Percentiles rank a stretch among this genome's conserved stretches.
These are phyloP conservation scores for Lathyrus oleraceus DNA, from an alignment of 306 rosid genomes.

Conservation along the genomic window DNA sequence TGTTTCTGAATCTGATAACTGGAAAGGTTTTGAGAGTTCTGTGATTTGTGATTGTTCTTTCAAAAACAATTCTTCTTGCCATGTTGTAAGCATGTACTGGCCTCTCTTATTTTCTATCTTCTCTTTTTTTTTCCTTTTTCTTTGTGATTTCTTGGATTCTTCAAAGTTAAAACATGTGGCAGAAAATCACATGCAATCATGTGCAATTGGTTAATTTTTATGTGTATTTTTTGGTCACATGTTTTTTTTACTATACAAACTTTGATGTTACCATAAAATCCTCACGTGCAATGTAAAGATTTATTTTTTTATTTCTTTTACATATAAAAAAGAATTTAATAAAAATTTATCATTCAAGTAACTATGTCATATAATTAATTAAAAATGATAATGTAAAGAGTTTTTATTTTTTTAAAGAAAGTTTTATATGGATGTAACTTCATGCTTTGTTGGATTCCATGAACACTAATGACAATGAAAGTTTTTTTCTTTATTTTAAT, in stretches of 20 bases:
- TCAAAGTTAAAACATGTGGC: neutral
- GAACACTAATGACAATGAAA: neutral
- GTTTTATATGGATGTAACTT: neutral
- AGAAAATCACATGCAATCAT: conserved; percentile 39
- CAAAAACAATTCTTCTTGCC: conserved; percentile 69
- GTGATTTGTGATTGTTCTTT: conserved; percentile 70
- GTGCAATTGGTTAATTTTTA: conserved; percentile 27
- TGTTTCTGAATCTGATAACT: conserved; percentile 26
- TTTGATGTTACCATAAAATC: conserved; percentile 21
- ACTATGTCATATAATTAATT: no score
- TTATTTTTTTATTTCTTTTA: conserved; percentile 1
- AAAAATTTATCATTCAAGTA: no score
- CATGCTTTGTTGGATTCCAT: neutral
- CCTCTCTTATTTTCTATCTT: neutral
- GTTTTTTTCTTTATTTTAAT: neutral
- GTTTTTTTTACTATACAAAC: conserved; percentile 19
- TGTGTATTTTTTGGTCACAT: neutral
- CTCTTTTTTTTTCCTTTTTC: neutral
- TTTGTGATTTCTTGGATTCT: neutral
- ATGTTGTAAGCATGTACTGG: conserved; percentile 65
- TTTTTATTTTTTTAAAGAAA: neutral
- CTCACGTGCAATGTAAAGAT: conserved; percentile 15
- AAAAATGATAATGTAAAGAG: no score
- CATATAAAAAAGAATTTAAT: neutral
- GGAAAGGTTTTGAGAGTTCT: conserved; percentile 58